Evolutionary conservation across 805 yeast genomes (phyloP), one percentile per base, ranked within the genome.

Genomic region (Yarrowia porcina): DNA sequence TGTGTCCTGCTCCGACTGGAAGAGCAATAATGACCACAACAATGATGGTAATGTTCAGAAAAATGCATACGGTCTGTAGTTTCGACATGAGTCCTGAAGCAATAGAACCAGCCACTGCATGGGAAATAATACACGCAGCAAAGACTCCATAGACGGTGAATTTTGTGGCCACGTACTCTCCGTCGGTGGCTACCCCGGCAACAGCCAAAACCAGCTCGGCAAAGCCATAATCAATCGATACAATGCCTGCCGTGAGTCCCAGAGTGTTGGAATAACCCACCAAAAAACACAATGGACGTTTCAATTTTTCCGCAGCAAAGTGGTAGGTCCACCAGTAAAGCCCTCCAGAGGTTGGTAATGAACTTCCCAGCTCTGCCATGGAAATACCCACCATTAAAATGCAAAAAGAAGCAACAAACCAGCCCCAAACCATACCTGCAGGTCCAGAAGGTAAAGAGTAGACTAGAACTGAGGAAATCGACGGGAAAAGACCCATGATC

Each of bases 341-440:
- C 7, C 92, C 92, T 62, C 92, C 92, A 25, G 88, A 82, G 0
- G 92, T 87, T 25, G 93, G 92, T 66, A 85, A 80, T 1, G 90
- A 82, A 39, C 86, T 80, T 0, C 87, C 89, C 65, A 86, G 72
- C 68, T 86, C 87, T 4, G 88, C 78, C 84, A 88, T 82, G 18
- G 86, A 77, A 7, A 81, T 65, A 17, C 90, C 90, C n/a, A 84
- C 80, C 10, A 77, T 69, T 61, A 85, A 69, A 64, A 87, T 84
- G 68, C 84, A 82, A 15, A 77, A 64, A 2, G 84, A 79, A 30
- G 88, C 79, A 13, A 83, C 69, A 52, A 84, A 72, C 92, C 92
- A 88, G 50, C 89, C 88, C 91, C 92, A 87, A 2, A 86, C 77
- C 63, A 85, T 77, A 4, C 86, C 83, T 5, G 80, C 83, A 0